phyloP scores from a whole-genome alignment of 257 asterid species.

The Agastache rugosa region DNA sequence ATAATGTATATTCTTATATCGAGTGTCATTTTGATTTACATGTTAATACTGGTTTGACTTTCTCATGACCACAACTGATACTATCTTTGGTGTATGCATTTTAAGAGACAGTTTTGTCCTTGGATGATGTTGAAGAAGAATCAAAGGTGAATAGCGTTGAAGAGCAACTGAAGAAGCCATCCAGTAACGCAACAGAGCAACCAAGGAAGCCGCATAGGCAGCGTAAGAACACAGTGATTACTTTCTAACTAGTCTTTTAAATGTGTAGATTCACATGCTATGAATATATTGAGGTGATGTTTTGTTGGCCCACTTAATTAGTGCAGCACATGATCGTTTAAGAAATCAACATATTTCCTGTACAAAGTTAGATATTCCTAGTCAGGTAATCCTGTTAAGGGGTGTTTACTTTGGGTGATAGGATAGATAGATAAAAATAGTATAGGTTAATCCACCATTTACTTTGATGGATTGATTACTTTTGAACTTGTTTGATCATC shows the following conservation, averaged over 20 bases:
- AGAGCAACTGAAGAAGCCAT: constrained; percentile 42
- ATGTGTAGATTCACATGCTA: constrained; percentile 16
- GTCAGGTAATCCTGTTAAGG: constrained; percentile 10
- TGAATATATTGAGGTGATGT: not conserved
- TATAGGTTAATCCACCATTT: too few relatives aligned
- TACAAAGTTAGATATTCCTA: constrained; percentile 11
- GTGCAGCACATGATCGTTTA: not conserved
- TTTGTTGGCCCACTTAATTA: not conserved
- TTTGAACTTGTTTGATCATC: too few relatives aligned
- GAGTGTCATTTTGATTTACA: constrained; percentile 8
- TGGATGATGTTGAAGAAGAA: constrained; percentile 41
- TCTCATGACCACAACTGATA: constrained; percentile 14
- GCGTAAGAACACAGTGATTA: constrained; percentile 54
- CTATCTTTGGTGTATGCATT: constrained; percentile 35
- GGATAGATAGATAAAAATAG: too few relatives aligned
- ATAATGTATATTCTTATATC: not conserved
- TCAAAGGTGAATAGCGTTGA: constrained; percentile 33
- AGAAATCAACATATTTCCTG: constrained; percentile 5
- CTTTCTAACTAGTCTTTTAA: constrained; percentile 29
- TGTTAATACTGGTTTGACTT: constrained; percentile 15
- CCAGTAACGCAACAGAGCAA: constrained; percentile 39
- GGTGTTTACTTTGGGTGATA: too few relatives aligned
- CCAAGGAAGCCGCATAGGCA: constrained; percentile 63
- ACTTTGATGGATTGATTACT: too few relatives aligned
- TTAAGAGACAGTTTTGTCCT: constrained; percentile 49